phyloP scores from a whole-genome alignment of 139 green algal genomes.

The Deuterostichococcus epilithicus region DNA sequence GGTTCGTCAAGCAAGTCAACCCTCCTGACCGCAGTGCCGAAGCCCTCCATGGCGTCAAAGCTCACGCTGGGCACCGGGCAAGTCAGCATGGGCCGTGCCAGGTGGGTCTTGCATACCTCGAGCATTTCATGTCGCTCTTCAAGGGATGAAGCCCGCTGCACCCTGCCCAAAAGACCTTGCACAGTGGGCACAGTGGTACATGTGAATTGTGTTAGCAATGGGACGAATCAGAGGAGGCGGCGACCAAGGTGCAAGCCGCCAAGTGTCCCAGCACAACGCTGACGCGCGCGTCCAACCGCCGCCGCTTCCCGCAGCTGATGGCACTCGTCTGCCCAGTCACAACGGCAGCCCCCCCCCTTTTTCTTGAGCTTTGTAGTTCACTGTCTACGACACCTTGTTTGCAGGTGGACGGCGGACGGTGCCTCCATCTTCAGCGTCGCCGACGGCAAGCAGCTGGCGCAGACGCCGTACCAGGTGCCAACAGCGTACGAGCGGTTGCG shows the following conservation, averaged over 20 bases:
- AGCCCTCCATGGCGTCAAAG: background rate
- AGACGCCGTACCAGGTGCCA: conserved; percentile 8
- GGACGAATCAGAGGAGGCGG: background rate
- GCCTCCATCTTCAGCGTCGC: conserved; percentile 45
- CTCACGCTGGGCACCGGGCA: conserved; percentile 9
- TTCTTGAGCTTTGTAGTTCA: background rate
- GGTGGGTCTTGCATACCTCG: background rate
- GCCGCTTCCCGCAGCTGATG: background rate
- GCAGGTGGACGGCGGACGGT: conserved; percentile 23
- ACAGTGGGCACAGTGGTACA: background rate
- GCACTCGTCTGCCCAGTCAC: no score
- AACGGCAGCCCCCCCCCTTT: background rate
- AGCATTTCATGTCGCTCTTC: no score
- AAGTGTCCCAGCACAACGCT: no score
- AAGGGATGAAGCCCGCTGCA: background rate
- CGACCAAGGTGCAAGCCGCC: background rate
- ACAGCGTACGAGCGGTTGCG: conserved; percentile 35
- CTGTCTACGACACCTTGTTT: background rate
- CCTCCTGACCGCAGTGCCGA: background rate
- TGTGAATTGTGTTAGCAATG: background rate
- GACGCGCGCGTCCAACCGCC: no score
- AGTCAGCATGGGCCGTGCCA: conserved; percentile 21
- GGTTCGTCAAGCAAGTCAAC: background rate
- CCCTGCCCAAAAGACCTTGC: background rate
- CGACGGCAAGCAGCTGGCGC: conserved; percentile 40